Percentiles rank a stretch among this genome's conserved stretches.
phyloP scores from a whole-genome alignment of 2,329 filamentous ascomycete species.

The Epichloe typhina region DNA sequence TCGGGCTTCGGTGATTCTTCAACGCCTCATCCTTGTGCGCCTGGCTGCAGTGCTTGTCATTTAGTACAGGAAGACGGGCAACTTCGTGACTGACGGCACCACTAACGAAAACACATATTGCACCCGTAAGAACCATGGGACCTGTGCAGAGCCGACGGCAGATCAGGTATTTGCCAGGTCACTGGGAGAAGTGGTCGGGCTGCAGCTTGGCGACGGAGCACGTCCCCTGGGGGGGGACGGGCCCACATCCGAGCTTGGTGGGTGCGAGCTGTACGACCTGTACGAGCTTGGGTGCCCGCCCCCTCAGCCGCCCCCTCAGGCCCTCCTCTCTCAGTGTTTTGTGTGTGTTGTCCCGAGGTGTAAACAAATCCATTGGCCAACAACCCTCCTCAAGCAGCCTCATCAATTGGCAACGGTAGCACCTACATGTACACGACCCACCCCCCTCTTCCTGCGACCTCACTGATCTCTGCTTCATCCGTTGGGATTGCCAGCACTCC shows the following conservation, averaged over 20 bases:
- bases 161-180: too few relatives aligned
- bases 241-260: not conserved
- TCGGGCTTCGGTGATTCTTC: not conserved
- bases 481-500: constrained; percentile 4
- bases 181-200: not conserved
- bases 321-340: constrained; percentile 6
- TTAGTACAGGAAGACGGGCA: too few relatives aligned
- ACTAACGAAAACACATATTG: too few relatives aligned
- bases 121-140: too few relatives aligned
- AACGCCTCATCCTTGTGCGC: not conserved
- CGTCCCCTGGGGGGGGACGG: not conserved
- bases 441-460: constrained; percentile 5
- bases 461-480: not conserved
- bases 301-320: too few relatives aligned
- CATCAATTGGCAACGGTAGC: constrained; percentile 14
- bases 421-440: constrained; percentile 1
- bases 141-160: too few relatives aligned
- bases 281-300: not conserved
- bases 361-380: constrained; percentile 27
- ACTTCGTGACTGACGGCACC: too few relatives aligned
- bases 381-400: constrained; percentile 12
- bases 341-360: constrained; percentile 14
- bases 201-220: not conserved
- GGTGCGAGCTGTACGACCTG: too few relatives aligned
- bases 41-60: too few relatives aligned